phyloP scores from a whole-genome alignment of 2,329 filamentous ascomycete species.

The Aspergillus flavus region DNA sequence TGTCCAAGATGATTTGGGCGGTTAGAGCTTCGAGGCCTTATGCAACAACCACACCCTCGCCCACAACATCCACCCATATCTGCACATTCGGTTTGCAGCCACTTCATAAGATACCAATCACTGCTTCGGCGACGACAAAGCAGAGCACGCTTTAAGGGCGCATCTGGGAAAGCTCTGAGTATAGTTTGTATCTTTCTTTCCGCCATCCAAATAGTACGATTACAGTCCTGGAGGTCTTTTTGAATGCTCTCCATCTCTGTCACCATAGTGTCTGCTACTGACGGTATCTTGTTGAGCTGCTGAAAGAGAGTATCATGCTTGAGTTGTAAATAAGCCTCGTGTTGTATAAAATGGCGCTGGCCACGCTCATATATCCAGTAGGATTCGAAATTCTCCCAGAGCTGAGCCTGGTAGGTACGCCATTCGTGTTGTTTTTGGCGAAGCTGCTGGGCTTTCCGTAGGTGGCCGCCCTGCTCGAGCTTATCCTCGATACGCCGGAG shows the following conservation, averaged over 20 bases:
- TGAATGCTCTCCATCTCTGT: not conserved
- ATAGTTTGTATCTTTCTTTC: not conserved
- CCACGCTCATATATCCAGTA: rapidly evolving
- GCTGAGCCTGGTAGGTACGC: not conserved
- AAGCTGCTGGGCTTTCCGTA: not conserved
- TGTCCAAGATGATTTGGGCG: not conserved
- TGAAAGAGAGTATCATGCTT: not conserved
- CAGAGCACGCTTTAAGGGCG: not conserved
- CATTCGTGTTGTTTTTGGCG: too few relatives aligned
- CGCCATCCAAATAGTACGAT: not conserved
- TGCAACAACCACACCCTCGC: not conserved
- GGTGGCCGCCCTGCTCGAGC: not conserved
- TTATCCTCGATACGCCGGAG: not conserved
- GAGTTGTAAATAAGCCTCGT: rapidly evolving
- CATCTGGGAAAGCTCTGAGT: not conserved
- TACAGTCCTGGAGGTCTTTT: rapidly evolving
- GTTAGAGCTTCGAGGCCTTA: not conserved
- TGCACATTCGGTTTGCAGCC: not conserved
- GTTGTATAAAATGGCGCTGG: rapidly evolving
- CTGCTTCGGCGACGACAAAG: not conserved
- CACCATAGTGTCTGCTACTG: not conserved
- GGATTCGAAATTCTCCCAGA: not conserved
- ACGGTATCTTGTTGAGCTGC: rapidly evolving
- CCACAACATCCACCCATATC: not conserved
- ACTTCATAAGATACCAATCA: not conserved